phyloP scores from a whole-genome alignment of 176 grass and related monocot species.

The Oryza longistaminata region DNA sequence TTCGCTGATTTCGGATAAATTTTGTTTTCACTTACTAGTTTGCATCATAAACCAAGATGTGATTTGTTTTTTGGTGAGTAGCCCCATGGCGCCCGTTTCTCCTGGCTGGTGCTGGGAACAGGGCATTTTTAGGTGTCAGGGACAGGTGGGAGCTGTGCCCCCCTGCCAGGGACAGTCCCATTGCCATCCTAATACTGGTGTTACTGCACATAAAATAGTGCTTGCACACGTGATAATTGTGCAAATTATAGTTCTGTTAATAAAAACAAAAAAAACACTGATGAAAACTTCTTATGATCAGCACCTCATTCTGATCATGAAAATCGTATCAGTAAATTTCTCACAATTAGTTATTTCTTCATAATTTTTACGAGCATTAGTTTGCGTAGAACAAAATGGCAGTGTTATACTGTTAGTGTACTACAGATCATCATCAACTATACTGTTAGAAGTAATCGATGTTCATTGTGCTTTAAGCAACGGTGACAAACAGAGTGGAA shows the following conservation, averaged over 20 bases:
- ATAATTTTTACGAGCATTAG: neutral
- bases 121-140: too few relatives aligned
- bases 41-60: too few relatives aligned
- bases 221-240: neutral
- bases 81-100: too few relatives aligned
- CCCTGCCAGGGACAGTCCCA: too few relatives aligned
- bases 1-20: too few relatives aligned
- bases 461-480: neutral
- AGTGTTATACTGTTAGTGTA: neutral
- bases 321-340: neutral
- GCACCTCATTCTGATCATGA: neutral
- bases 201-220: neutral
- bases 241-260: conserved; percentile 4
- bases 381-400: conserved; percentile 20
- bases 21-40: too few relatives aligned
- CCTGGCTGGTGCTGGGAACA: too few relatives aligned
- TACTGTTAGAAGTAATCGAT: neutral
- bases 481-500: neutral
- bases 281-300: neutral
- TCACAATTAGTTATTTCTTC: neutral
- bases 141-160: too few relatives aligned
- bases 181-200: neutral
- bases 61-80: too few relatives aligned
- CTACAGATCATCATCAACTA: neutral
- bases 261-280: conserved; percentile 6